Evolutionary conservation across 768 basidiomycete genomes (phyloP).

Genomic region (Rhizopogon sp.): DNA sequence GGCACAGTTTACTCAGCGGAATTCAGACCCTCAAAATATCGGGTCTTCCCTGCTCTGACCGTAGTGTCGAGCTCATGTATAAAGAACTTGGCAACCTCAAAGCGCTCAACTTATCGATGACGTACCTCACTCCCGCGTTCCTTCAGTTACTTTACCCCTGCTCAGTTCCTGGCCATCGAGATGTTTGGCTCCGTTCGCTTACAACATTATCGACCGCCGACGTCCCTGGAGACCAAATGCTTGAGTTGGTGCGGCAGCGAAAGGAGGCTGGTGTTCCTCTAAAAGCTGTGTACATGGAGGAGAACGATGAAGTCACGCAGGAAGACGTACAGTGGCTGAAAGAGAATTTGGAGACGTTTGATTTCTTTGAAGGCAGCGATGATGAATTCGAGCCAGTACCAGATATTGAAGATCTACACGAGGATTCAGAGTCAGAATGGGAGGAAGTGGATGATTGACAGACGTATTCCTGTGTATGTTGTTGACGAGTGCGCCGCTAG

Average conservation of each 20-base stretch:
- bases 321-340: slow-evolving; percentile 49
- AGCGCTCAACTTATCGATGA: slow-evolving; percentile 36
- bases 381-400: slow-evolving; percentile 28
- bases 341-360: slow-evolving; percentile 44
- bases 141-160: slow-evolving; percentile 12
- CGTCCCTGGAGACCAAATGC: slow-evolving; percentile 36
- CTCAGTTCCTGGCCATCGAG: neutral
- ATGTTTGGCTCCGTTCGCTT: slow-evolving; percentile 45
- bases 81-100: slow-evolving; percentile 43
- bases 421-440: slow-evolving; percentile 2
- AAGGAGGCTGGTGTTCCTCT: slow-evolving; percentile 40
- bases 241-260: slow-evolving; percentile 39
- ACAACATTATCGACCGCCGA: slow-evolving; percentile 42
- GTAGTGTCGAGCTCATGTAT: slow-evolving; percentile 34
- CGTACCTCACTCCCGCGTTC: slow-evolving; percentile 25
- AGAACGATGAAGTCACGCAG: slow-evolving; percentile 34
- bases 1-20: slow-evolving; percentile 33
- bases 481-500: neutral
- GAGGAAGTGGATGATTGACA: slow-evolving; percentile 3
- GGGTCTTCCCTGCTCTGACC: slow-evolving; percentile 38
- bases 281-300: slow-evolving; percentile 39
- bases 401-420: slow-evolving; percentile 20
- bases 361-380: slow-evolving; percentile 54
- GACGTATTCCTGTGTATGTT: neutral
- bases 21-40: slow-evolving; percentile 50